phyloP scores from a whole-genome alignment of 176 grass and related monocot genomes.

The Hyparrhenia diplandra region DNA sequence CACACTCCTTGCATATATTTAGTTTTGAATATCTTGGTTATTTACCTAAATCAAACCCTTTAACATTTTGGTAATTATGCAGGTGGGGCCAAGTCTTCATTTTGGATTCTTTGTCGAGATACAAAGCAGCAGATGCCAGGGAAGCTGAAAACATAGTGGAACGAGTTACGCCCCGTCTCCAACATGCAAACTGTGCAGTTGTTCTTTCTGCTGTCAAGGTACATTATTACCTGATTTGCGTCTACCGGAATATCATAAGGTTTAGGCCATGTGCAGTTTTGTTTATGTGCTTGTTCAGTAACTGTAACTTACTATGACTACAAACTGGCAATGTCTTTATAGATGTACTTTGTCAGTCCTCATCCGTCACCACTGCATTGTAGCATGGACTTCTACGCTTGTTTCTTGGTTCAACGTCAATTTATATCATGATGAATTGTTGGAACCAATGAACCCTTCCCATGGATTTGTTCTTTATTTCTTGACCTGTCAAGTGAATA shows the following conservation, averaged over 20 bases:
- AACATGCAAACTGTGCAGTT: constrained; percentile 99
- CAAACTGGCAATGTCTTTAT: background rate
- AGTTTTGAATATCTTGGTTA: background rate
- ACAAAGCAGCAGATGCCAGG: constrained; percentile 80
- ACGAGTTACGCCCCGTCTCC: constrained; percentile 89
- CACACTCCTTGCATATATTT: constrained; percentile 16
- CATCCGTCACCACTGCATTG: background rate
- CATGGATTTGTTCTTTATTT: background rate
- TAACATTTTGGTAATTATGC: constrained; percentile 30
- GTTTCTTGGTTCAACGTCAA: background rate
- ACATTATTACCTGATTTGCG: constrained; percentile 16
- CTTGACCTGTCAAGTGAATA: constrained; percentile 10
- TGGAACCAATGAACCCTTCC: background rate
- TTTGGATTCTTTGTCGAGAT: constrained; percentile 89
- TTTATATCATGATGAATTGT: background rate
- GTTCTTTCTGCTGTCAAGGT: constrained; percentile 99
- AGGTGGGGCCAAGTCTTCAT: constrained; percentile 99
- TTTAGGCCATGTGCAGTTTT: constrained; percentile 10
- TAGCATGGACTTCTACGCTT: background rate
- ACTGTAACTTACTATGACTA: background rate
- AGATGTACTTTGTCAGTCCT: background rate
- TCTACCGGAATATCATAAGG: background rate
- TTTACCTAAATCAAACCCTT: background rate
- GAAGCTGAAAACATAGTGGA: constrained; percentile 96
- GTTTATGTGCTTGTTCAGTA: constrained; percentile 21